A percentile compares a stretch with the other conserved stretches of the same genome.
Evolutionary conservation across 176 grass and related monocot genomes (phyloP).

Genomic region (Bolboschoenus planiculmis): DNA sequence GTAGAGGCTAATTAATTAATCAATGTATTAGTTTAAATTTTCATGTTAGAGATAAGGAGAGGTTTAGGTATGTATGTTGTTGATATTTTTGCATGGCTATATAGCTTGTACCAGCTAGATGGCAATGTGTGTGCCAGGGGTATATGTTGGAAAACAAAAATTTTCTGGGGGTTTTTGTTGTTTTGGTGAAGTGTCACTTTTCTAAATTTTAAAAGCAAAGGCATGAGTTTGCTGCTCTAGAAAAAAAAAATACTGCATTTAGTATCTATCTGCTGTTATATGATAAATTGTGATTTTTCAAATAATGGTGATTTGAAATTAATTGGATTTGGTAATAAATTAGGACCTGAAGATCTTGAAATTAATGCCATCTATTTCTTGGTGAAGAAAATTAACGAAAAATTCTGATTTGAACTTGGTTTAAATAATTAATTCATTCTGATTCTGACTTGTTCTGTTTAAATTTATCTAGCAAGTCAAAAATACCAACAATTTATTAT

Average conservation of each 20-base stretch:
- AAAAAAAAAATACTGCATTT: background rate
- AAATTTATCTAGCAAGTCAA: background rate
- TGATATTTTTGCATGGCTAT: slow-evolving; percentile 23
- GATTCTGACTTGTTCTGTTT: background rate
- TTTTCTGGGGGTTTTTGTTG: slow-evolving; percentile 16
- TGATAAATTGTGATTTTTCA: slow-evolving; percentile 16
- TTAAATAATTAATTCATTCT: background rate
- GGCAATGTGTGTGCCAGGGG: slow-evolving; percentile 5
- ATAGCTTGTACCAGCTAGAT: slow-evolving; percentile 2
- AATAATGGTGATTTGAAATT: slow-evolving; percentile 23
- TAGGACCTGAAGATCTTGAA: background rate
- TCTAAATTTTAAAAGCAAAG: slow-evolving; percentile 20
- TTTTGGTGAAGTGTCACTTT: slow-evolving; percentile 17
- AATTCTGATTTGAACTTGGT: slow-evolving; percentile 11
- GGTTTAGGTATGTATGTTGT: slow-evolving; percentile 16
- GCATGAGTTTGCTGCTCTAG: background rate
- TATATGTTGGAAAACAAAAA: slow-evolving; percentile 17
- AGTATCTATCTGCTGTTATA: background rate
- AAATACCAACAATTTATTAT: background rate
- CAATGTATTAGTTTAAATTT: slow-evolving; percentile 23
- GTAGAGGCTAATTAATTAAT: slow-evolving; percentile 12
- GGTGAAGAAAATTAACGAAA: background rate
- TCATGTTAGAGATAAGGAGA: slow-evolving; percentile 11
- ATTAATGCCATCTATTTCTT: background rate
- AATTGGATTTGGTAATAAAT: slow-evolving; percentile 2